phyloP scores from a whole-genome alignment of 1,139 yeast genomes.

The Candida pseudoviswanathii region DNA sequence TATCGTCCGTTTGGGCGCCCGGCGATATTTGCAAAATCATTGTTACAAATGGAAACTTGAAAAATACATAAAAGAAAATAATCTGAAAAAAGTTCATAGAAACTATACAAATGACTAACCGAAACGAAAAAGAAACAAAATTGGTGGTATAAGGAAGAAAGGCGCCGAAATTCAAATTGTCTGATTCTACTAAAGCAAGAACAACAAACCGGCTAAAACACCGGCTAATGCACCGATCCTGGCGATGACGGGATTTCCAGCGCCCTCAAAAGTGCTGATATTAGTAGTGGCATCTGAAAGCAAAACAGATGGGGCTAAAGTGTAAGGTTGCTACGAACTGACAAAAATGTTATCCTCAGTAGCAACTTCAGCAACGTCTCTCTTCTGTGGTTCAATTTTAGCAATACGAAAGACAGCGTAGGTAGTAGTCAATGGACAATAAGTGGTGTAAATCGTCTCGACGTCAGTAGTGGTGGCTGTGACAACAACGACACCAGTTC shows the following conservation, averaged over 20 bases:
- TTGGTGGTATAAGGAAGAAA: no score
- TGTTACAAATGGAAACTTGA: no score
- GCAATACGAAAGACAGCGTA: constrained; percentile 1
- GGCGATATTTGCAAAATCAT: no score
- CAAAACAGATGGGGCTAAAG: not conserved
- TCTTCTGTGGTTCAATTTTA: not conserved
- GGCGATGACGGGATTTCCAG: not conserved
- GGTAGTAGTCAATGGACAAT: constrained; percentile 14
- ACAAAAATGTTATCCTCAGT: not conserved
- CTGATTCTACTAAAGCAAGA: constrained; percentile 4
- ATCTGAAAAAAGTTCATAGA: no score
- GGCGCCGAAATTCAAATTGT: not conserved
- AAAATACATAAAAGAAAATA: no score
- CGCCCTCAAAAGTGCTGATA: not conserved
- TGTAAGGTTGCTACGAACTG: not conserved
- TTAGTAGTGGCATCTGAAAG: not conserved
- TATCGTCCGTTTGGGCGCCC: no score
- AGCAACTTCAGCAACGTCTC: not conserved
- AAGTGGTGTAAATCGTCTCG: constrained; percentile 29
- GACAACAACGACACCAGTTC: constrained; percentile 26
- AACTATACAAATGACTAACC: no score
- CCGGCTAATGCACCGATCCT: constrained; percentile 2
- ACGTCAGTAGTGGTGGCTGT: constrained; percentile 15
- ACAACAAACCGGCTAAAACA: not conserved
- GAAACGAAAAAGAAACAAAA: no score